Evolutionary conservation across 208 protist genomes (phyloP).

Genomic region (Acanthamoeba healyi): DNA sequence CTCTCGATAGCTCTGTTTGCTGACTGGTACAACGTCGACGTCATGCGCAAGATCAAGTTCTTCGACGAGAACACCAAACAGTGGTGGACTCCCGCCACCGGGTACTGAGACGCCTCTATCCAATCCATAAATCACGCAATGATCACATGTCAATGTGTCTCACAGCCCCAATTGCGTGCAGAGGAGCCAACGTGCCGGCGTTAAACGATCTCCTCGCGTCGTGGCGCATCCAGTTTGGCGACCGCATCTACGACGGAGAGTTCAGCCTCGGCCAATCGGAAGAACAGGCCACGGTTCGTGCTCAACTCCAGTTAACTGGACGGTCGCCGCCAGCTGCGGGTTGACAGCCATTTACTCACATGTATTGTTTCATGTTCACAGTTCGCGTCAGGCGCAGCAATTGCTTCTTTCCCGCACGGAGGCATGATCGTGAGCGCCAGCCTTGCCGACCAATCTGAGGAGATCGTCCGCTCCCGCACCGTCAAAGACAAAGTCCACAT

Average conservation of each 20-base stretch:
- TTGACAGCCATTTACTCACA: too few relatives aligned
- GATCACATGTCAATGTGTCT: not conserved
- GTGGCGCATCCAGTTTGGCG: conserved; percentile 90
- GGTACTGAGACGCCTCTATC: conserved; percentile 54
- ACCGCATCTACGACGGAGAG: conserved; percentile 83
- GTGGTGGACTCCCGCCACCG: conserved; percentile 90
- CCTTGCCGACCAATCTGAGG: conserved; percentile 77
- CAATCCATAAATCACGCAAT: not conserved
- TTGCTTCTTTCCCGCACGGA: conserved; percentile 84
- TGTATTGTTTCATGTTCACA: too few relatives aligned
- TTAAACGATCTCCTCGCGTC: conserved; percentile 92
- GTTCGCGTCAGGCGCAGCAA: conserved; percentile 78
- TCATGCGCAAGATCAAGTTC: conserved; percentile 92
- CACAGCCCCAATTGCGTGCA: not conserved
- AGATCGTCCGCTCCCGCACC: conserved; percentile 49
- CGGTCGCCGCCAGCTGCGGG: too few relatives aligned
- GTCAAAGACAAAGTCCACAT: conserved; percentile 63
- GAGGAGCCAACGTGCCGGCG: conserved; percentile 93
- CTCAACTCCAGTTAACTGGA: too few relatives aligned
- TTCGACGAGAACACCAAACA: conserved; percentile 93
- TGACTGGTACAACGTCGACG: conserved; percentile 94
- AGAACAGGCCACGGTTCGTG: not conserved
- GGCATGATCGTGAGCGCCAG: conserved; percentile 74
- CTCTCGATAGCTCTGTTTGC: conserved; percentile 93
- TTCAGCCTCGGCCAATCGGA: conserved; percentile 47